Base-by-base conservation (phyloP, 805 yeast species). In the Pichia insulana region DNA sequence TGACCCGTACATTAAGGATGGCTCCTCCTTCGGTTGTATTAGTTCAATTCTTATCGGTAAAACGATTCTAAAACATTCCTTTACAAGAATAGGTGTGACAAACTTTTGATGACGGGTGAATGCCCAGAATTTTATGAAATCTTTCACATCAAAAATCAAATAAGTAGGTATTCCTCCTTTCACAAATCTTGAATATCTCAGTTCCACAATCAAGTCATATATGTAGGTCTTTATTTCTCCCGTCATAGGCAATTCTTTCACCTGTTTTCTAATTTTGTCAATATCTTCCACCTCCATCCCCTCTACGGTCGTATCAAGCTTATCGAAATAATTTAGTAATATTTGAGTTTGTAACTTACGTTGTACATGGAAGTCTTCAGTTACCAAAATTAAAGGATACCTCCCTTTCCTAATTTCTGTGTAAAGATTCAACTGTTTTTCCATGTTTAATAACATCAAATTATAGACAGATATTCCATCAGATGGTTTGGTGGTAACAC, bases 111-210 rank as follows among this genome's bases (percentile, higher is more conserved):
- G 63, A 34, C 68, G 66, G 7, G 74, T 43, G 4, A 66, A 67
- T 22, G 79, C 68, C 30, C 74, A 52, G 9, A 68, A 52, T 17
- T 64, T 59, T 2, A 67, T 61, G 41, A 67, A 54, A 9, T 51
- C 42, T 22, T 67, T 70, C 30, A 76, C 56, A 39, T 76, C 78
- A 2, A 53, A 44, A 10, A 69, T 54, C 2, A 71, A 60, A 39
- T 58, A 54, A 0, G 81, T 74, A 1, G 79, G 69, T 0, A 78
- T 53, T 0, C 85, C 85, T 1, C 69, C 64, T 18, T 52, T 46
- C 2, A 76, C 76, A 54, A 76, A 68, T 34, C 85, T 54, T 50
- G 79, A 81, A 41, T 69, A 67, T 35, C 86, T 60, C 2, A 73
- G 50, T 50, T 69, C 73, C 2, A 78, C 63, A 2, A 76, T 55